Evolutionary conservation across 225 moss, liverwort and hornwort genomes (phyloP), one percentile per base, ranked within the genome.

Genomic region (Takakia lepidozioides): DNA sequence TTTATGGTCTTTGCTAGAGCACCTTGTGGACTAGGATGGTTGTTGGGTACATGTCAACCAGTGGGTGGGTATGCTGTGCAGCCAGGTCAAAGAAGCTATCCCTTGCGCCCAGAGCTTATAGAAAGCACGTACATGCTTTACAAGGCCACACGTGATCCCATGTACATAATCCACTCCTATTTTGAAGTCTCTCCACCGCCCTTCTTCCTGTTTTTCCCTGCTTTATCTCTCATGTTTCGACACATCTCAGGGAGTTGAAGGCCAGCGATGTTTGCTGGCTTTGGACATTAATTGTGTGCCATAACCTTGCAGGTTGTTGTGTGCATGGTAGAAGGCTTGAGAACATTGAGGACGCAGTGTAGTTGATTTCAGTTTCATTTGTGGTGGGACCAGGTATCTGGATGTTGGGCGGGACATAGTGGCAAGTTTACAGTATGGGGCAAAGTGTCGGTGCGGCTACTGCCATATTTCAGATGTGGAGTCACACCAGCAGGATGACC

Each of bases 31-130:
- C 18, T 43, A 6, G 21, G 1, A 3, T 28, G 14, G 10, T 28
- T 51, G 19, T 27, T 51, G 3, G 19, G 29, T 10, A 19, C 7
- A 13, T 15, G 50, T 9, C 29, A 29, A 46, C 14, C 14, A 16
- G 17, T 9, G 4, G 21, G 22, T 4, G 39, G 23, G 39, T 38
- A 38, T 64, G 43, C 24, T 61, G 38, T 78, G 75, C 81, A 88
- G 88, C 93, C 86, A 71, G 93, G 93, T 61, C 93, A 95, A 78
- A 82, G 70, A 68, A 86, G 93, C 71, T 95, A 95, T 52, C 93
- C 93, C 40, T 58, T 95, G 70, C 83, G 93, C 29, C 93, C 93
- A 29, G 93, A 95, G 66, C 81, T 95, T 32, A 77, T 95, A 43
- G 93, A 95, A 59, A 95, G 93, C 73, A 90, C 93, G 8, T 95